Conservation (phyloP, 2,329 filamentous ascomycete species). For the Chaetomium strumarium region DNA sequence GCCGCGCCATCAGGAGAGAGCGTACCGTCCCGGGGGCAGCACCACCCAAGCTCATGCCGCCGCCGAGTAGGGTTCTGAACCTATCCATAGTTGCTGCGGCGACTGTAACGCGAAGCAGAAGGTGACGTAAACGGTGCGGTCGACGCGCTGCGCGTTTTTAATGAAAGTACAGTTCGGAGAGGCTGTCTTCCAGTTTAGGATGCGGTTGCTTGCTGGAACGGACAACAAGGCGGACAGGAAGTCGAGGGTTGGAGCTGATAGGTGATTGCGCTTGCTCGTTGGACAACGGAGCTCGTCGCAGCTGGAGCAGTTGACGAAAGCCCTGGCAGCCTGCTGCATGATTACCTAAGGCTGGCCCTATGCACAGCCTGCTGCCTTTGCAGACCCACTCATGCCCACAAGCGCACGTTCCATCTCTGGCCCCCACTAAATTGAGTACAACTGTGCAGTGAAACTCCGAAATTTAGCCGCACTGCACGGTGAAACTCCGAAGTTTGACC, state of each 20-base stretch:
- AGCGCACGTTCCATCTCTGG: neutral
- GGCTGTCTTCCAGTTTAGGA: neutral
- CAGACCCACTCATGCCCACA: too few relatives aligned
- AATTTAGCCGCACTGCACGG: slow-evolving; percentile 12
- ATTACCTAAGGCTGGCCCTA: slow-evolving; percentile 19
- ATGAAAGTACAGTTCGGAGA: neutral
- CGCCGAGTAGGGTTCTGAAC: slow-evolving; percentile 81
- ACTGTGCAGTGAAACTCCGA: neutral
- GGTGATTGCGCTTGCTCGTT: neutral
- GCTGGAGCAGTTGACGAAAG: slow-evolving; percentile 27
- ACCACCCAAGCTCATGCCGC: slow-evolving; percentile 59
- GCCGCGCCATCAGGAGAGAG: slow-evolving; percentile 44
- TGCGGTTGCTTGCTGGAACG: slow-evolving; percentile 6
- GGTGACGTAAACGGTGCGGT: neutral
- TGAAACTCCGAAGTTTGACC: slow-evolving; percentile 3
- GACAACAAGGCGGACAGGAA: too few relatives aligned
- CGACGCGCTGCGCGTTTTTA: too few relatives aligned
- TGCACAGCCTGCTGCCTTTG: neutral
- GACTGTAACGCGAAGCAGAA: neutral
- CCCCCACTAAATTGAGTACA: neutral
- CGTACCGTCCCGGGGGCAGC: slow-evolving; percentile 57
- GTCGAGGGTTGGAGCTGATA: neutral
- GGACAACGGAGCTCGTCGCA: slow-evolving; percentile 10
- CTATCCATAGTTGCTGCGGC: slow-evolving; percentile 64
- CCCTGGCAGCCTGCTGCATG: slow-evolving; percentile 26